These are phyloP conservation scores for Rheum nobile DNA, from an alignment of 148 eudicot species.

Conservation along the genomic window DNA sequence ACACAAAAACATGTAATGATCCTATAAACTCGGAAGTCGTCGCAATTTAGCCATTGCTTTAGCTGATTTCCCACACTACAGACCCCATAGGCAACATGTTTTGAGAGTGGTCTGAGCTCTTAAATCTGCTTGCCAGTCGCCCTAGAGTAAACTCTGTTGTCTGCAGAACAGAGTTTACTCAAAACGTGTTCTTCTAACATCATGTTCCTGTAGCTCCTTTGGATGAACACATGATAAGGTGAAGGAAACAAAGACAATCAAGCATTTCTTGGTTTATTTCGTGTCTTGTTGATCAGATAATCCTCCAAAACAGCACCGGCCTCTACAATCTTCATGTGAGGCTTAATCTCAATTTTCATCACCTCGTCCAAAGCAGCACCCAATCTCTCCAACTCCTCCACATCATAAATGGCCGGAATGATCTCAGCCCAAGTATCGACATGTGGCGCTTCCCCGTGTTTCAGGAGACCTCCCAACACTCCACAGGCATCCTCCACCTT, in stretches of 20 bases:
- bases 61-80: too few relatives aligned
- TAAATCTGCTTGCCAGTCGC: too few relatives aligned
- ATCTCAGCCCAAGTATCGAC: slow-evolving; percentile 59
- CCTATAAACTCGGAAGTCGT: too few relatives aligned
- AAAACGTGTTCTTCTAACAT: background rate
- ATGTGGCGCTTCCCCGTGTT: slow-evolving; percentile 45
- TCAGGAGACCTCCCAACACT: slow-evolving; percentile 37
- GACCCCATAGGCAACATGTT: too few relatives aligned
- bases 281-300: slow-evolving; percentile 42
- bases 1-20: too few relatives aligned
- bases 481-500: slow-evolving; percentile 60
- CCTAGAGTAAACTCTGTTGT: too few relatives aligned
- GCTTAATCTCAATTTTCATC: slow-evolving; percentile 46
- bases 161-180: too few relatives aligned
- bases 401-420: slow-evolving; percentile 45
- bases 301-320: slow-evolving; percentile 60
- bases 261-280: slow-evolving; percentile 17
- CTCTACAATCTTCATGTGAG: slow-evolving; percentile 45
- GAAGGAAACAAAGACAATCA: slow-evolving; percentile 11
- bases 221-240: background rate
- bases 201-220: background rate
- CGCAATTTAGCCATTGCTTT: too few relatives aligned
- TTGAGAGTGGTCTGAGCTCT: too few relatives aligned
- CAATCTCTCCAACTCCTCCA: slow-evolving; percentile 28
- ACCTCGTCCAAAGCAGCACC: slow-evolving; percentile 31